These are phyloP conservation scores for Colletotrichum eremochloae DNA, from an alignment of 2,329 filamentous ascomycete genomes.

Conservation along the genomic window DNA sequence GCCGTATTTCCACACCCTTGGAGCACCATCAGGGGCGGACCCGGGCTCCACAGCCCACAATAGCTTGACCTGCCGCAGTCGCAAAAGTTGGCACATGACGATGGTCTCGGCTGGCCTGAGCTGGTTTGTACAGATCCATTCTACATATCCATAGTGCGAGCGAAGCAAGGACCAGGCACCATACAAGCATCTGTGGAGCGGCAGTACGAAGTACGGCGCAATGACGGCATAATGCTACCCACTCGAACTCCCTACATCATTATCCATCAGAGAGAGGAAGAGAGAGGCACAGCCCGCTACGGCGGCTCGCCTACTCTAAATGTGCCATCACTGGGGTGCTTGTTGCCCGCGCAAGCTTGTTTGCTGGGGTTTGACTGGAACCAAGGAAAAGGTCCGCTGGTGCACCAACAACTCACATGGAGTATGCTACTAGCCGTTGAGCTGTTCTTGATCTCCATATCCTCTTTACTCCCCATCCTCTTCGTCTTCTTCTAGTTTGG, in stretches of 20 bases:
- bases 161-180: background rate
- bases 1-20: background rate
- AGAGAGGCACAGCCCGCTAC: slow-evolving; percentile 9
- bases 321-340: background rate
- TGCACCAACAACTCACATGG: background rate
- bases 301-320: background rate
- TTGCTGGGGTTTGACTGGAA: slow-evolving; percentile 1
- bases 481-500: background rate
- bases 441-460: background rate
- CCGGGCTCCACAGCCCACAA: background rate
- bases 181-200: slow-evolving; percentile 26
- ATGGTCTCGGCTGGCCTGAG: background rate
- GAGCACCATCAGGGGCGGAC: background rate
- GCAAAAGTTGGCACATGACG: slow-evolving; percentile 9
- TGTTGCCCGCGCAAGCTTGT: background rate
- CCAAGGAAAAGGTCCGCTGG: background rate
- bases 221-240: slow-evolving; percentile 10
- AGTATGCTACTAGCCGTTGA: slow-evolving; percentile 10
- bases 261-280: slow-evolving; percentile 12
- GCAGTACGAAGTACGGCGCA: slow-evolving; percentile 25
- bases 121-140: background rate
- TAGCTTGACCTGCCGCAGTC: background rate
- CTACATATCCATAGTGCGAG: background rate
- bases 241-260: slow-evolving; percentile 13
- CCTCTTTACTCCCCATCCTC: background rate